Evolutionary conservation across 192 early-diverging fungal species (phyloP).

Genomic region (Podochytrium sp.): DNA sequence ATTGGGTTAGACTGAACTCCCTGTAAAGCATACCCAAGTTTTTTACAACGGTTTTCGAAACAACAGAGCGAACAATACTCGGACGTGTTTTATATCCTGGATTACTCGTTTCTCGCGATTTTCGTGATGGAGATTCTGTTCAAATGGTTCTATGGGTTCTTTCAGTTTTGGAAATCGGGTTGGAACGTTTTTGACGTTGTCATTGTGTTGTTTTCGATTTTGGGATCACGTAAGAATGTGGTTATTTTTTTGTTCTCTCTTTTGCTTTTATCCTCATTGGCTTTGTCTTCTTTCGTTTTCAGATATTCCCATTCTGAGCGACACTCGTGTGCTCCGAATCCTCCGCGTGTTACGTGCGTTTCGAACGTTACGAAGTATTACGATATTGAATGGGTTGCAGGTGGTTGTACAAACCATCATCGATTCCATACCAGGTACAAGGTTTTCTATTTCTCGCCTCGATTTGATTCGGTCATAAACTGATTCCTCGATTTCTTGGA

Average conservation of each 20-base stretch:
- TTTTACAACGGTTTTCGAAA: no score
- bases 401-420: constrained; percentile 42
- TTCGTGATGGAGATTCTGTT: constrained; percentile 44
- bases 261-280: not conserved
- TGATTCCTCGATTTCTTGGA: no score
- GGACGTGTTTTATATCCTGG: constrained; percentile 33
- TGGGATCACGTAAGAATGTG: constrained; percentile 12
- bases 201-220: constrained; percentile 22
- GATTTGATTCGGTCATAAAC: no score
- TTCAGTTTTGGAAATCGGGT: constrained; percentile 40
- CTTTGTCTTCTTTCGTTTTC: no score
- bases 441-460: no score
- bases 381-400: constrained; percentile 40
- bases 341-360: constrained; percentile 39
- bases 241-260: not conserved
- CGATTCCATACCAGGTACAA: constrained; percentile 27
- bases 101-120: constrained; percentile 36
- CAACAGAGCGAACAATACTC: constrained; percentile 28
- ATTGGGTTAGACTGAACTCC: constrained; percentile 6
- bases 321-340: constrained; percentile 33
- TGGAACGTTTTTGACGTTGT: constrained; percentile 41
- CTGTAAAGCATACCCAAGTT: constrained; percentile 5
- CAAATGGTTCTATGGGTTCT: constrained; percentile 47
- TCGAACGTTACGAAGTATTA: constrained; percentile 31
- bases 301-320: constrained; percentile 15